phyloP scores from a whole-genome alignment of 352 stramenopile species.

The Pythium aristosporum region DNA sequence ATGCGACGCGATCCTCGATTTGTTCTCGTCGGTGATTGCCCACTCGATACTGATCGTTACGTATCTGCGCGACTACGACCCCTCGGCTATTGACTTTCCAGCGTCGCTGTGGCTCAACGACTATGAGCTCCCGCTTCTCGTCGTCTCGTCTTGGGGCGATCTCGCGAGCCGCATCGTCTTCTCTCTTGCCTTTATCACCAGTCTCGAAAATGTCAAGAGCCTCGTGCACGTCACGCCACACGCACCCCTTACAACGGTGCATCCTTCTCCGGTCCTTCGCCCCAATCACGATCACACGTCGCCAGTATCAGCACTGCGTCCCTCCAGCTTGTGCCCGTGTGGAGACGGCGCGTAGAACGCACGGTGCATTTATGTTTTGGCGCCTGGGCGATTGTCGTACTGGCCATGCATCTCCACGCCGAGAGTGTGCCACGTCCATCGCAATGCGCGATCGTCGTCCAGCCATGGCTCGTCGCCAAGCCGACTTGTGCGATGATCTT shows the following conservation, averaged over 20 bases:
- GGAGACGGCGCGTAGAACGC: not conserved
- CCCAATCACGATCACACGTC: not conserved
- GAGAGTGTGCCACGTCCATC: conserved; percentile 6
- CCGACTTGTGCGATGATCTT: conserved; percentile 30
- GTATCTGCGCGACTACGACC: conserved; percentile 8
- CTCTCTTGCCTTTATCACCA: not conserved
- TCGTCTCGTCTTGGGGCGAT: conserved; percentile 32
- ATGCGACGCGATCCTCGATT: conserved; percentile 10
- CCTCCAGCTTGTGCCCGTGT: not conserved
- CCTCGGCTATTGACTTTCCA: not conserved
- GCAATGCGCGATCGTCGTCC: conserved; percentile 30
- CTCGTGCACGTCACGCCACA: not conserved
- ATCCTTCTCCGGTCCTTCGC: not conserved
- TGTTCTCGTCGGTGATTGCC: conserved; percentile 12
- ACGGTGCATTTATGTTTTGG: not conserved
- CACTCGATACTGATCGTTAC: not conserved
- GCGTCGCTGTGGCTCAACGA: not conserved
- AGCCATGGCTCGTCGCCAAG: conserved; percentile 22
- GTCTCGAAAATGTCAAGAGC: conserved; percentile 17
- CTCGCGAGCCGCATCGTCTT: conserved; percentile 27
- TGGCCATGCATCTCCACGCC: conserved; percentile 29
- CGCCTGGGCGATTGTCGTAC: conserved; percentile 23
- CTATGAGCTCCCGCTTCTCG: conserved; percentile 34
- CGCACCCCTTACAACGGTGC: not conserved
- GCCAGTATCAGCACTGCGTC: not conserved